Evolutionary conservation across 371 early-diverging fungal species (phyloP).

Genomic region (Lichtheimia ramosa): DNA sequence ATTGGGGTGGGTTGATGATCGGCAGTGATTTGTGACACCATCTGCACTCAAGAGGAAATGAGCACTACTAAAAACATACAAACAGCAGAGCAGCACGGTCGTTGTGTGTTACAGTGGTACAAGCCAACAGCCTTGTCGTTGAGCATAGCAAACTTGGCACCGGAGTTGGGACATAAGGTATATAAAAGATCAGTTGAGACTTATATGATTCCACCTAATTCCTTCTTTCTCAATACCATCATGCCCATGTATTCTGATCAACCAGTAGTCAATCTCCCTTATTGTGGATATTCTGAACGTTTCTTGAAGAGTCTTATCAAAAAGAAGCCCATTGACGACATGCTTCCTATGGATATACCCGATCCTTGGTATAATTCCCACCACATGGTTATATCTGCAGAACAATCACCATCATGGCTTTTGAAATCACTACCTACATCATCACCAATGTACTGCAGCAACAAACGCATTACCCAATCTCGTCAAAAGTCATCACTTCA

Average conservation of each 20-base stretch:
- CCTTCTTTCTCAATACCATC: background rate
- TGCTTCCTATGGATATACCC: slow-evolving; percentile 13
- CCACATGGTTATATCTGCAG: slow-evolving; percentile 3
- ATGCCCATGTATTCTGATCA: slow-evolving; percentile 16
- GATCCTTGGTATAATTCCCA: slow-evolving; percentile 17
- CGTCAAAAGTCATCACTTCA: no score
- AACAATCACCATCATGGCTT: slow-evolving; percentile 12
- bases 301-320: slow-evolving; percentile 16
- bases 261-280: slow-evolving; percentile 14
- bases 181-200: background rate
- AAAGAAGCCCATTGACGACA: slow-evolving; percentile 16
- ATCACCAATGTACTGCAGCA: background rate
- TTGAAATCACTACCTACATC: slow-evolving; percentile 1
- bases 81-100: slow-evolving; percentile 8
- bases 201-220: background rate
- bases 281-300: slow-evolving; percentile 2
- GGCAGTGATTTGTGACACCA: slow-evolving; percentile 4
- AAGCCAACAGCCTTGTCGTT: slow-evolving; percentile 9
- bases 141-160: background rate
- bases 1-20: slow-evolving; percentile 14
- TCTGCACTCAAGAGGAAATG: background rate
- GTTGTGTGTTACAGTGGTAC: slow-evolving; percentile 6
- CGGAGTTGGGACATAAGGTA: no score
- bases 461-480: background rate
- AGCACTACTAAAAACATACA: background rate